A percentile compares a stretch with the other conserved stretches of the same genome.
phyloP scores from a whole-genome alignment of 257 asterid genomes.

The Ilex asprella region DNA sequence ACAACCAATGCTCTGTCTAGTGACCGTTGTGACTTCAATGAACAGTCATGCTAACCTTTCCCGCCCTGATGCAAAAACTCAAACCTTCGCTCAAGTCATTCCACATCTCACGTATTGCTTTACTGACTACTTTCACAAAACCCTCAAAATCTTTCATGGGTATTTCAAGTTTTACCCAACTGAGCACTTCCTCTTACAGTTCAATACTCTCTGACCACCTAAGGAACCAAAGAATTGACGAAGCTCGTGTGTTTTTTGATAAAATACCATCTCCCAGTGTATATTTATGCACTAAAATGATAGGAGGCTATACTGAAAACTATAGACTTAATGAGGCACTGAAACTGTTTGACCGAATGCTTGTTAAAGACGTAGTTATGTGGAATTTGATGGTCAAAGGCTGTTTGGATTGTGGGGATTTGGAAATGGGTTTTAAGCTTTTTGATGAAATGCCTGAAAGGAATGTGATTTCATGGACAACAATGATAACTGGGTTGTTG shows the following conservation, averaged over 20 bases:
- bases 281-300: slow-evolving; percentile 54
- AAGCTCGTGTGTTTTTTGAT: slow-evolving; percentile 26
- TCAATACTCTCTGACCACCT: slow-evolving; percentile 26
- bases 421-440: slow-evolving; percentile 48
- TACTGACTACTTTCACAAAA: neutral
- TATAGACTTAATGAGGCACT: slow-evolving; percentile 55
- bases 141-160: slow-evolving; percentile 18
- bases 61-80: no score
- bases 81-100: no score
- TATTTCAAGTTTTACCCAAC: slow-evolving; percentile 12
- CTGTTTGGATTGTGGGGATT: slow-evolving; percentile 50
- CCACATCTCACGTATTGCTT: neutral
- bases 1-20: no score
- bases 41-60: no score
- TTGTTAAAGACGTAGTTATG: slow-evolving; percentile 47
- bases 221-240: slow-evolving; percentile 28
- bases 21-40: no score
- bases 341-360: slow-evolving; percentile 65
- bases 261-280: slow-evolving; percentile 38
- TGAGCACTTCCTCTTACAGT: slow-evolving; percentile 9
- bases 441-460: slow-evolving; percentile 65
- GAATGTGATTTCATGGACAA: slow-evolving; percentile 79
- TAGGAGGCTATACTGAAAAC: slow-evolving; percentile 37
- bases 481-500: slow-evolving; percentile 50
- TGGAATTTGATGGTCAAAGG: slow-evolving; percentile 89